Percentiles rank a stretch among this genome's conserved stretches.
Evolutionary conservation across 768 basidiomycete species (phyloP).

Genomic region (Nidularia pulvinata): DNA sequence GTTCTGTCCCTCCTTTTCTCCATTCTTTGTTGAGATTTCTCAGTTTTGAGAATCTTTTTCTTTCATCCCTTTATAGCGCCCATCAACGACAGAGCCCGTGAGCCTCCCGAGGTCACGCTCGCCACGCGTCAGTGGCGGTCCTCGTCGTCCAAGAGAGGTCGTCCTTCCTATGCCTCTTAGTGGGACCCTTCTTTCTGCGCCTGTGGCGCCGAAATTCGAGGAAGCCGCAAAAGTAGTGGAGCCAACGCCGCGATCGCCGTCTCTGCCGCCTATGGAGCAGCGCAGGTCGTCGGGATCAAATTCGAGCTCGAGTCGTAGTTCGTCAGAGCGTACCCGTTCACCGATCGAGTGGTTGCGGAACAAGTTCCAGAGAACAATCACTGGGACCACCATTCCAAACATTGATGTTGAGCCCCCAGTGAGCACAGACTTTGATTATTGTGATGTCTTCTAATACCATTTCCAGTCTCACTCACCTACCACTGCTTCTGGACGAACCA

Average conservation of each 20-base stretch:
- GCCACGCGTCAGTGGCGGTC: conserved; percentile 7
- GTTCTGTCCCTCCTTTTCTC: background rate
- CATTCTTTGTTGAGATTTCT: background rate
- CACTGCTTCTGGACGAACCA: conserved; percentile 21
- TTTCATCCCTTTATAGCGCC: conserved; percentile 2
- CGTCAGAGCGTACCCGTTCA: conserved; percentile 6
- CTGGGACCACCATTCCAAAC: conserved; percentile 28
- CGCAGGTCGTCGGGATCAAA: background rate
- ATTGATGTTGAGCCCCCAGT: conserved; percentile 50
- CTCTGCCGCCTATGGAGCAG: conserved; percentile 2
- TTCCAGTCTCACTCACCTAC: conserved; percentile 38
- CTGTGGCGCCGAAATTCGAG: background rate
- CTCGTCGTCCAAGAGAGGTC: conserved; percentile 27
- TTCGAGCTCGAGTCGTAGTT: background rate
- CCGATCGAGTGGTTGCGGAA: conserved; percentile 17
- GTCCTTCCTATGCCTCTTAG: conserved; percentile 13
- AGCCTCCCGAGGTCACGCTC: background rate
- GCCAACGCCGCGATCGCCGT: conserved; percentile 5
- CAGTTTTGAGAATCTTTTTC: background rate
- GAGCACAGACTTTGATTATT: conserved; percentile 8
- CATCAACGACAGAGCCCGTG: conserved; percentile 6
- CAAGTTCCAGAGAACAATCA: conserved; percentile 7
- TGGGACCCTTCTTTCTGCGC: conserved; percentile 8
- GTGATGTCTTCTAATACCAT: background rate
- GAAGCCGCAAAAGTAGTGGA: background rate